Base-by-base conservation (phyloP, 306 rosid species). In the Psophocarpus tetragonolobus region DNA sequence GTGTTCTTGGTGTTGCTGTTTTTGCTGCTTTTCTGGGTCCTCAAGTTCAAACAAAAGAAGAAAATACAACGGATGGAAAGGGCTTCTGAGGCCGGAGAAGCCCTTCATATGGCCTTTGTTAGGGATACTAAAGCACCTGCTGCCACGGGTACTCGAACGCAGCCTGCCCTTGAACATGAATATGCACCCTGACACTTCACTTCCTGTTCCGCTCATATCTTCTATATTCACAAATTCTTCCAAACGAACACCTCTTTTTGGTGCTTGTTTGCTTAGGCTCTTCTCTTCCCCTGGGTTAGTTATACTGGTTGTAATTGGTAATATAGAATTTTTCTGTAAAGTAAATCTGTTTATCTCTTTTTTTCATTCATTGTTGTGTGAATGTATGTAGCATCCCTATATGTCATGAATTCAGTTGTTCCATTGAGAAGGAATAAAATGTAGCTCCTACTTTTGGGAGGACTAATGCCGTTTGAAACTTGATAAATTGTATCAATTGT, bases 11-110 rank as follows among this genome's bases (percentile, higher is more conserved):
- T 58, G 64, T 63, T 91, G 64, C 38, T 84, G 60, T 47, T 67
- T 14, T 77, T 86, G 35, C 82, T 93, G 78, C 63, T 86, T 62
- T 39, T 88, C 29, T 91, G 92, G 89, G 32, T 50, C 42, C 78
- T 35, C 8, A 93, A 84, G 80, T 87, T 62, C 82, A 88, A 79
- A 75, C 35, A 72, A 23, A 72, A 81, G 68, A 93, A 86, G 83
- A 85, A 66, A 62, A 81, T 88, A 87, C 84, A 84, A 23, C 82
- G 50, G 83, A 93, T 93, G 97, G 96, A 93, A 79, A 93, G 70
- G 75, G 94, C 88, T 51, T 86, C 97, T 21, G 96, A 93, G 10
- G 78, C 48, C 4, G 97, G 97, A 77, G 97, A 91, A 78, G 88
- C 97, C 20, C 86, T 93, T 69, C 88, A 85, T 23, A 89, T 91